phyloP scores from a whole-genome alignment of 2,329 filamentous ascomycete species.

The Pseudogymnoascus sp. region DNA sequence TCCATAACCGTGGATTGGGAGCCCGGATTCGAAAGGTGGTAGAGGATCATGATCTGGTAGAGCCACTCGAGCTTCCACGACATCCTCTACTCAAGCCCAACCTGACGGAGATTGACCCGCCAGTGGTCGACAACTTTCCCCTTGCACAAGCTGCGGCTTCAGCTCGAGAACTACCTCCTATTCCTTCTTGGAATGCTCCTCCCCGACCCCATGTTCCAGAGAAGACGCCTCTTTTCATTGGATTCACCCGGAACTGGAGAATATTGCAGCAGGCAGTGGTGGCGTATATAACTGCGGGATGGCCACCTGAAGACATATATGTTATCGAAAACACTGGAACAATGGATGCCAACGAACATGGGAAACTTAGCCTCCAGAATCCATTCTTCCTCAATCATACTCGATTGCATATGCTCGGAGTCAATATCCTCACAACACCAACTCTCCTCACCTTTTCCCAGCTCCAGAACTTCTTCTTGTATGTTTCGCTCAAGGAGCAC shows the following conservation, averaged over 20 bases:
- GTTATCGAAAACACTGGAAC: constrained; percentile 51
- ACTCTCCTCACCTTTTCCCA: constrained; percentile 47
- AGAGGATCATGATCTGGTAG: neutral
- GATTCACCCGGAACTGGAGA: constrained; percentile 50
- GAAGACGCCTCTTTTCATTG: constrained; percentile 46
- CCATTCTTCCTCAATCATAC: constrained; percentile 49
- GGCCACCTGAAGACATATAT: constrained; percentile 46
- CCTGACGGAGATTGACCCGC: constrained; percentile 5
- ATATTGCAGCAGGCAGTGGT: constrained; percentile 48
- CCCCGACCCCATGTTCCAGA: constrained; percentile 33
- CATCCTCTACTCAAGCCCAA: constrained; percentile 19
- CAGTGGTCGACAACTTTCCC: constrained; percentile 25
- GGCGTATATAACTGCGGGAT: constrained; percentile 50
- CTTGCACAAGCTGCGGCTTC: constrained; percentile 19
- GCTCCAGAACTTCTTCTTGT: constrained; percentile 46
- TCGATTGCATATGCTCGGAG: constrained; percentile 41
- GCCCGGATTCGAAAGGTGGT: neutral
- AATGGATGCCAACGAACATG: constrained; percentile 41
- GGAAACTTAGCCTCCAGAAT: constrained; percentile 43
- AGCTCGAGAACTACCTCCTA: constrained; percentile 30
- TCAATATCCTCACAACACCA: constrained; percentile 43
- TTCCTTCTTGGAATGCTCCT: constrained; percentile 39
- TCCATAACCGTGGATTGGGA: neutral
- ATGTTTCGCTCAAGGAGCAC: constrained; percentile 35
- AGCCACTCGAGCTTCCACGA: constrained; percentile 2